Percentiles rank a stretch among this genome's conserved stretches.
Evolutionary conservation across 768 basidiomycete genomes (phyloP).

Genomic region (Tricholoma terreum): DNA sequence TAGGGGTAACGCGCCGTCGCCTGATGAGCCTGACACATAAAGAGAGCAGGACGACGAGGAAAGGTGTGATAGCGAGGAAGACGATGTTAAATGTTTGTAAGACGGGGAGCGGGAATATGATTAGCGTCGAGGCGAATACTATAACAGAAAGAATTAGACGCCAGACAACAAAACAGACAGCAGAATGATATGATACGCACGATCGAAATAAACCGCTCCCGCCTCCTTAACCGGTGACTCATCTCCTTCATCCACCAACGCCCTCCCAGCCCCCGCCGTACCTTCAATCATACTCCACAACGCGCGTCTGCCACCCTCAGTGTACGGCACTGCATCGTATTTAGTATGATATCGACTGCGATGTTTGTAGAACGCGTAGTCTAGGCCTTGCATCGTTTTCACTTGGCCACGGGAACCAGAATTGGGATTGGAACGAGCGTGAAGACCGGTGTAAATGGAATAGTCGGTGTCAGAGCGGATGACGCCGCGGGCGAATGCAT

Average conservation of each 20-base stretch:
- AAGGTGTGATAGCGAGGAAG: slow-evolving; percentile 60
- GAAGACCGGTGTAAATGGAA: slow-evolving; percentile 47
- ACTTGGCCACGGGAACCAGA: slow-evolving; percentile 50
- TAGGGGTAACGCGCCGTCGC: not conserved
- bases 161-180: not conserved
- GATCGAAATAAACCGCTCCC: not conserved
- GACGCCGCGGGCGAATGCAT: slow-evolving; percentile 62
- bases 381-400: slow-evolving; percentile 62
- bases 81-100: slow-evolving; percentile 58
- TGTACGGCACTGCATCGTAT: slow-evolving; percentile 63
- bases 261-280: slow-evolving; percentile 49
- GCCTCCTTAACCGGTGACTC: slow-evolving; percentile 6
- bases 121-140: slow-evolving; percentile 55
- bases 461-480: slow-evolving; percentile 75
- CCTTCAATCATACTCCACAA: slow-evolving; percentile 83
- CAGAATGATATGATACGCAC: not conserved
- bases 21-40: not conserved
- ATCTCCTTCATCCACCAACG: slow-evolving; percentile 53
- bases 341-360: slow-evolving; percentile 77
- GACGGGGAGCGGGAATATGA: slow-evolving; percentile 51
- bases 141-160: slow-evolving; percentile 1
- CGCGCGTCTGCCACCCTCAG: slow-evolving; percentile 44
- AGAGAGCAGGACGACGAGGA: slow-evolving; percentile 43
- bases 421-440: not conserved
- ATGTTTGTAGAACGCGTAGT: slow-evolving; percentile 75